Evolutionary conservation across 805 yeast genomes (phyloP).

Genomic region (Saccharomycopsis lassenensis): DNA sequence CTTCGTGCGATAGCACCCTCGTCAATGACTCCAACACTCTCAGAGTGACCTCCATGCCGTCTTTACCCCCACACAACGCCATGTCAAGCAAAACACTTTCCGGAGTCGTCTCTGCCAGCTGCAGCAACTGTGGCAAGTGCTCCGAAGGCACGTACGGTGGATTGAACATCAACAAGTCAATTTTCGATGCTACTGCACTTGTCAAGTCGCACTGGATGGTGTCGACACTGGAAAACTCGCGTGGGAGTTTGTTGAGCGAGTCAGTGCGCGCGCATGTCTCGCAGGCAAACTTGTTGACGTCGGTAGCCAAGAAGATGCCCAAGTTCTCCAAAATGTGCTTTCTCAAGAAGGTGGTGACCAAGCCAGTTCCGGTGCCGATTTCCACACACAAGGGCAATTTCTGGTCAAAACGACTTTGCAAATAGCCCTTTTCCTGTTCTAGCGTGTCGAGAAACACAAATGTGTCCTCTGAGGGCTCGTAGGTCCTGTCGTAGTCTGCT

Average conservation of each 20-base stretch:
- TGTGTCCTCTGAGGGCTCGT: constrained; percentile 93
- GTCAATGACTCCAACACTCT: constrained; percentile 45
- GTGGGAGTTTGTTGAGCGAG: constrained; percentile 20
- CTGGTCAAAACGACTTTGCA: constrained; percentile 10
- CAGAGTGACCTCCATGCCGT: constrained; percentile 84
- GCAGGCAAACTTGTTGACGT: constrained; percentile 74
- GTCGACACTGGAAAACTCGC: constrained; percentile 27
- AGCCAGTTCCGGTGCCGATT: constrained; percentile 88
- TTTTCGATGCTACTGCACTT: constrained; percentile 29
- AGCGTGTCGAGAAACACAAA: constrained; percentile 73
- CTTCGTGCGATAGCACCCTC: constrained; percentile 40
- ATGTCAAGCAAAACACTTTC: constrained; percentile 86
- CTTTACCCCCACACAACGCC: constrained; percentile 80
- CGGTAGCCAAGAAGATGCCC: constrained; percentile 58
- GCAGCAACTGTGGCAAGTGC: constrained; percentile 39
- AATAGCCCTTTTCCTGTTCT: constrained; percentile 40
- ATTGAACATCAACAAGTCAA: constrained; percentile 77
- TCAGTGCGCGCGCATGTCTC: constrained; percentile 37
- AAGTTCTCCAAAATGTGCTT: constrained; percentile 38
- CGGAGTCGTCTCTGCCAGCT: constrained; percentile 27
- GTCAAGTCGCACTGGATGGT: constrained; percentile 49
- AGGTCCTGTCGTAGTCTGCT: constrained; percentile 63
- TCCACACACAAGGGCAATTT: constrained; percentile 55
- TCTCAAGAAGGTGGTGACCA: constrained; percentile 70
- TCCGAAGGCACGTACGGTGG: constrained; percentile 97